phyloP scores from a whole-genome alignment of 164 flowering plant genomes.

The Tinospora cordifolia region DNA sequence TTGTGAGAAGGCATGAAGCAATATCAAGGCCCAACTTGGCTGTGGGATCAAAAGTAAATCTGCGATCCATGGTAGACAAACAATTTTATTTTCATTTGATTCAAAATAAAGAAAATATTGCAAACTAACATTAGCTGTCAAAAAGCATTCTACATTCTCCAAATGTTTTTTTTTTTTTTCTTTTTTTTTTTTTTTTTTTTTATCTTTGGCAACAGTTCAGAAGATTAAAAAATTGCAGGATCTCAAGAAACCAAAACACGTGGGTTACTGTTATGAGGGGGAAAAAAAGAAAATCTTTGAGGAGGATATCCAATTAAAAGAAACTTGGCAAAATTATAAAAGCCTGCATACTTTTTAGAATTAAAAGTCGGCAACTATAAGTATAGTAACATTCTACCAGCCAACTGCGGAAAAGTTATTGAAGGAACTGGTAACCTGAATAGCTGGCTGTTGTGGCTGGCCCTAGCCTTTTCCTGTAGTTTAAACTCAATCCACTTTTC shows the following conservation, averaged over 20 bases:
- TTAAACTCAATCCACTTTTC: conserved; percentile 85
- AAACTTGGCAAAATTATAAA: no score
- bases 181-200: no score
- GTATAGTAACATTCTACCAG: neutral
- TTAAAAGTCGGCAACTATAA: no score
- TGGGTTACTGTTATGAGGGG: no score
- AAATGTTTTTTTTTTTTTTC: no score
- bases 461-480: conserved; percentile 78
- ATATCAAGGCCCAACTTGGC: conserved; percentile 76
- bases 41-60: conserved; percentile 93
- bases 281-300: no score
- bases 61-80: conserved; percentile 24
- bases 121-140: neutral
- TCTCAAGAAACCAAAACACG: no score
- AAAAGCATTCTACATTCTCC: no score
- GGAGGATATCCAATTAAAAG: no score
- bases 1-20: conserved; percentile 87
- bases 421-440: conserved; percentile 47
- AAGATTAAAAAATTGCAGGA: no score
- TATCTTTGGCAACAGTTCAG: no score
- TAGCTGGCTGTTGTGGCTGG: conserved; percentile 78
- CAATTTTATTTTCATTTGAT: neutral
- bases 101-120: neutral
- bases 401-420: neutral
- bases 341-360: no score